Conservation (phyloP, 192 early-diverging fungal genomes). For the Coemansia sp. region DNA sequence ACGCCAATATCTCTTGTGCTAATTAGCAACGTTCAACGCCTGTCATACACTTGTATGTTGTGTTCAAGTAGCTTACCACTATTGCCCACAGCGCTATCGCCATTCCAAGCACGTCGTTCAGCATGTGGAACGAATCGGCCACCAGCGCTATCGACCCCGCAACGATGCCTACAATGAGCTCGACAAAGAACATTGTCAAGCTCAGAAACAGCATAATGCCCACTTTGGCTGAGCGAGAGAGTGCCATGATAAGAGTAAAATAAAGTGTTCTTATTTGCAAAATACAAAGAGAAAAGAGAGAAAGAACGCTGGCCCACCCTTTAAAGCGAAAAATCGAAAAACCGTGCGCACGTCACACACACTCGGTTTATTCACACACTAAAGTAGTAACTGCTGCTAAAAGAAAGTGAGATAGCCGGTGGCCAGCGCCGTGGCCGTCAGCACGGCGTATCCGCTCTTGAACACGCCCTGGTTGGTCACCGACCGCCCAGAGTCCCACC, state of each 20-base stretch:
- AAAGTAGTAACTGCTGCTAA: constrained; percentile 20
- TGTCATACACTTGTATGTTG: neutral
- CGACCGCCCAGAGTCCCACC: constrained; percentile 78
- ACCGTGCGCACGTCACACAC: neutral
- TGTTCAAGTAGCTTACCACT: constrained; percentile 35
- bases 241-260: constrained; percentile 14
- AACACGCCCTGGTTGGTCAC: constrained; percentile 81
- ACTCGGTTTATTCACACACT: neutral
- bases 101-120: constrained; percentile 76
- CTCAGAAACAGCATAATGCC: constrained; percentile 62
- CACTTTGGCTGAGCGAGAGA: constrained; percentile 60
- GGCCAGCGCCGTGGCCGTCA: constrained; percentile 63
- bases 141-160: constrained; percentile 79
- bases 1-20: neutral
- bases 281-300: neutral
- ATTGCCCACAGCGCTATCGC: constrained; percentile 83
- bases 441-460: constrained; percentile 73
- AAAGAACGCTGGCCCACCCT: neutral
- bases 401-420: constrained; percentile 58
- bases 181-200: constrained; percentile 71
- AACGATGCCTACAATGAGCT: constrained; percentile 76
- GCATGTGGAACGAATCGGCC: constrained; percentile 93
- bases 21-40: neutral
- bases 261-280: neutral
- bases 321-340: neutral